Conservation (phyloP, 257 asterid genomes). For the Nicotiana sylvestris region DNA sequence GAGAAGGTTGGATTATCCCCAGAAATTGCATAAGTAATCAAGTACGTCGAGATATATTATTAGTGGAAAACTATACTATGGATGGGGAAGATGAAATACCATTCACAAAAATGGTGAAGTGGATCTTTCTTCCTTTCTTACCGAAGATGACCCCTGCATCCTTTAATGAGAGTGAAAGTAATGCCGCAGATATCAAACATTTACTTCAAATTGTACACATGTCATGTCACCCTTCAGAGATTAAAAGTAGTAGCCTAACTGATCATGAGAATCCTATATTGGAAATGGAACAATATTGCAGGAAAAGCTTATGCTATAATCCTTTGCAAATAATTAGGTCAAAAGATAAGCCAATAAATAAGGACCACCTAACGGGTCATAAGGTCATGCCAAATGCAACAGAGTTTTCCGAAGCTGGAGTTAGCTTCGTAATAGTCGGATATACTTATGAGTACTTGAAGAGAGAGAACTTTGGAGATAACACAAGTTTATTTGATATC, state of each 20-base stretch:
- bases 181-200: conserved; percentile 7
- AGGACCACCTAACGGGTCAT: neutral
- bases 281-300: neutral
- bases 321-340: too few relatives aligned
- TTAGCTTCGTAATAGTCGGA: conserved; percentile 4
- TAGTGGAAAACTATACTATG: conserved; percentile 12
- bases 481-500: too few relatives aligned
- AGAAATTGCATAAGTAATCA: neutral
- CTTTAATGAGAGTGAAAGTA: neutral
- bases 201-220: conserved; percentile 17
- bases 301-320: neutral
- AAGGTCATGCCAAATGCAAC: neutral
- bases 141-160: neutral
- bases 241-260: neutral
- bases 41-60: neutral
- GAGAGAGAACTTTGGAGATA: too few relatives aligned
- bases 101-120: neutral
- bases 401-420: neutral
- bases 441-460: neutral
- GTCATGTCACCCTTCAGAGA: neutral
- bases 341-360: too few relatives aligned
- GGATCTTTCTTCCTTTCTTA: neutral
- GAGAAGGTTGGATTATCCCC: neutral
- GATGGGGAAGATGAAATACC: neutral
- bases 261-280: too few relatives aligned